Evolutionary conservation across 371 early-diverging fungal genomes (phyloP).

Genomic region (Syncephalastrum racemosum): DNA sequence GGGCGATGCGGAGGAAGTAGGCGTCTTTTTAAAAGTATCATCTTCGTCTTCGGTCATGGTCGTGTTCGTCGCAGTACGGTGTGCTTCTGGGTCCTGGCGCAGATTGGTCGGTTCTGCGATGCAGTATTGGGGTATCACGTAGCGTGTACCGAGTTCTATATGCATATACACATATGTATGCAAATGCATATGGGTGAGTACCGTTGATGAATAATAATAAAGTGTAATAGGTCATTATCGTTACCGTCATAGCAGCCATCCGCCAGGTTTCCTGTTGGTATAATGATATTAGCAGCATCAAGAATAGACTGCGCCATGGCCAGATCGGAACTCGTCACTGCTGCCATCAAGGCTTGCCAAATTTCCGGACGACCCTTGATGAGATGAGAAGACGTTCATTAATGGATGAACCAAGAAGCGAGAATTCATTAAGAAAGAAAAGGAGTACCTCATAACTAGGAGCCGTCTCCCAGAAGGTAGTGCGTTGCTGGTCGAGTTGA

Average conservation of each 20-base stretch:
- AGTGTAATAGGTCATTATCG: background rate
- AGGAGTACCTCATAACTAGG: constrained; percentile 60
- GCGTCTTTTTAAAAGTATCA: constrained; percentile 3
- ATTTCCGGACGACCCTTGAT: constrained; percentile 63
- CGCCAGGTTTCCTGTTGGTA: constrained; percentile 66
- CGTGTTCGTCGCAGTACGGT: constrained; percentile 3
- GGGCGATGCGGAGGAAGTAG: background rate
- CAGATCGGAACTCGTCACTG: constrained; percentile 45
- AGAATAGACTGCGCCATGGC: constrained; percentile 61
- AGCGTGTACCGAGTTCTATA: constrained; percentile 64
- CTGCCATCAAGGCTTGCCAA: constrained; percentile 70
- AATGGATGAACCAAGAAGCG: background rate
- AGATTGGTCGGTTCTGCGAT: constrained; percentile 63
- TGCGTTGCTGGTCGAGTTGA: constrained; percentile 52
- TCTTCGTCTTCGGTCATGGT: constrained; percentile 5
- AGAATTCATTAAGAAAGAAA: background rate
- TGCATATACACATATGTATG: no score
- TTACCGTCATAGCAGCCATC: constrained; percentile 75
- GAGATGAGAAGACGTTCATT: constrained; percentile 2
- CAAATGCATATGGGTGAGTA: background rate
- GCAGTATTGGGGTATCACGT: constrained; percentile 67
- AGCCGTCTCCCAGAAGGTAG: constrained; percentile 76
- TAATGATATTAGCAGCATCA: constrained; percentile 60
- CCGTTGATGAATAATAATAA: no score
- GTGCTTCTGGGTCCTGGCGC: constrained; percentile 14